Evolutionary conservation across 2,329 filamentous ascomycete species (phyloP).

Genomic region (Colletotrichum spinosum): DNA sequence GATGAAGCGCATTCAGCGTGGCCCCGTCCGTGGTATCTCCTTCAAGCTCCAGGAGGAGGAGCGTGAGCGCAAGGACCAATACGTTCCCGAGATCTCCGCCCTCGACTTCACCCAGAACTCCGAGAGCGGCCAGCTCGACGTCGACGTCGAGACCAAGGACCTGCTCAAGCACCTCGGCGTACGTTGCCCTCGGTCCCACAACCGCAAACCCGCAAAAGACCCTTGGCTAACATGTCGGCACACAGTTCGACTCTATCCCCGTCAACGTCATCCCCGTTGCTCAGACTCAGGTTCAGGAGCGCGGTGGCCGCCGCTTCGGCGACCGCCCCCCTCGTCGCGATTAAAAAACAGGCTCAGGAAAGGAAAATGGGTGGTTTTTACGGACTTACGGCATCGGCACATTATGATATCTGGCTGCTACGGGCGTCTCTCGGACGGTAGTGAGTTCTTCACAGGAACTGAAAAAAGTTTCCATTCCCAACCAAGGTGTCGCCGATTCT

Average conservation of each 20-base stretch:
- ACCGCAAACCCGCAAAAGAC: neutral
- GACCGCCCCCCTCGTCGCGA: constrained; percentile 67
- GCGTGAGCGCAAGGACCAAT: constrained; percentile 99
- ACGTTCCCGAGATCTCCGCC: constrained; percentile 98
- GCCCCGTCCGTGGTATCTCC: constrained; percentile 99
- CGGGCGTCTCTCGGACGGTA: constrained; percentile 69
- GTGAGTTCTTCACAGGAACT: constrained; percentile 70
- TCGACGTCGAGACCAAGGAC: constrained; percentile 98
- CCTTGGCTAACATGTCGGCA: constrained; percentile 43
- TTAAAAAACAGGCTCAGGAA: constrained; percentile 45
- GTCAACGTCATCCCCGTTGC: constrained; percentile 94
- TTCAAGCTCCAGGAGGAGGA: constrained; percentile 99
- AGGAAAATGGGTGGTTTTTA: constrained; percentile 36
- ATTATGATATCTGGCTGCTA: constrained; percentile 49
- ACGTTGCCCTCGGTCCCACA: constrained; percentile 61
- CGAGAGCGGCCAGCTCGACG: constrained; percentile 93
- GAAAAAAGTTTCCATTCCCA: constrained; percentile 69
- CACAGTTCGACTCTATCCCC: constrained; percentile 94
- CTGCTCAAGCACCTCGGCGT: constrained; percentile 98
- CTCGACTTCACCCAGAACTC: constrained; percentile 97
- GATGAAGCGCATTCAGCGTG: constrained; percentile 99
- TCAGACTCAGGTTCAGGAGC: constrained; percentile 88
- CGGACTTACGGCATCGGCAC: constrained; percentile 56
- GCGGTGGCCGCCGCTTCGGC: constrained; percentile 79
- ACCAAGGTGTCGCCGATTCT: constrained; percentile 93